These are phyloP conservation scores for Dimocarpus longan DNA, from an alignment of 345 rosid genomes.

Conservation along the genomic window DNA sequence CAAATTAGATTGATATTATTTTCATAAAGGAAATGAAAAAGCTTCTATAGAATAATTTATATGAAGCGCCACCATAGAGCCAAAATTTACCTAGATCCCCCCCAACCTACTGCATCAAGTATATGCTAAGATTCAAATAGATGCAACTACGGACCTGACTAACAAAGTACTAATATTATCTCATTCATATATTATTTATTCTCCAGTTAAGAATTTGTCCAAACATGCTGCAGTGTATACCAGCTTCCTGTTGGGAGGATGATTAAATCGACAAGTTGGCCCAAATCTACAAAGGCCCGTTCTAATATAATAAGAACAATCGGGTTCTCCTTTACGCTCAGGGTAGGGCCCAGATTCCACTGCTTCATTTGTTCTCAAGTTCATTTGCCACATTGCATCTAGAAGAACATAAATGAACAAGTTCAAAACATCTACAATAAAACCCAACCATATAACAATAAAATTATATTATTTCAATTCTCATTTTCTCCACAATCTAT, in stretches of 20 bases:
- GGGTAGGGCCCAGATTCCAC: slow-evolving; percentile 80
- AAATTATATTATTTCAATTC: neutral
- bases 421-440: slow-evolving; percentile 27
- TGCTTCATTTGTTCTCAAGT: slow-evolving; percentile 65
- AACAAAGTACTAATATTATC: slow-evolving; percentile 14
- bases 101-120: neutral
- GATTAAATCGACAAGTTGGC: slow-evolving; percentile 64
- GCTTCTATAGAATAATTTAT: neutral
- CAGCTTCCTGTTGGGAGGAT: slow-evolving; percentile 92
- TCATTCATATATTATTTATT: slow-evolving; percentile 9
- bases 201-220: slow-evolving; percentile 19
- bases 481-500: neutral
- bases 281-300: slow-evolving; percentile 98
- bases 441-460: neutral
- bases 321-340: slow-evolving; percentile 90
- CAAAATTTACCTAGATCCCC: slow-evolving; percentile 9
- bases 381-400: slow-evolving; percentile 95
- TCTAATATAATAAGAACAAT: slow-evolving; percentile 95
- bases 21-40: neutral
- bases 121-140: neutral
- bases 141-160: slow-evolving; percentile 4
- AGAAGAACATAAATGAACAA: slow-evolving; percentile 29
- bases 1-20: neutral
- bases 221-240: slow-evolving; percentile 43
- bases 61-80: neutral